Evolutionary conservation across 2,329 filamentous ascomycete species (phyloP), one percentile per base, ranked within the genome.

Genomic region (Fusarium redolens): DNA sequence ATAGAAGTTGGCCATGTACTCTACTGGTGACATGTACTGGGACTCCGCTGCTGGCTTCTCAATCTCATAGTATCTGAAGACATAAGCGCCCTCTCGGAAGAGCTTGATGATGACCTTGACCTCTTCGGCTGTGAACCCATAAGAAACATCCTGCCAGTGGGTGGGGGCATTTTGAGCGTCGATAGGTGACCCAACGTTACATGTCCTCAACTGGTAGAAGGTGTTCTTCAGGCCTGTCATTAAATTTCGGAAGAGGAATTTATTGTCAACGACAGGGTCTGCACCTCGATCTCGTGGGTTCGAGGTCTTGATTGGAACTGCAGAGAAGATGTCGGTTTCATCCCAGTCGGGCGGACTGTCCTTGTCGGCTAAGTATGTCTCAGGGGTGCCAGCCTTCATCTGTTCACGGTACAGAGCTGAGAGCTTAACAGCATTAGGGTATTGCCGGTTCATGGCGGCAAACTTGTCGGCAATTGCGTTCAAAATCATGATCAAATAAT

Each of bases 391-490:
- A 14, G 88, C 87, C 5, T 90, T 88, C 71, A 93, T 90, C 65
- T 94, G 92, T 72, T 92, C 89, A 18, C 88, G 89, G 78, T 93
- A 93, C 52, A 91, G 88, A 78, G 92, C 93, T 17, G 95, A 97
- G 9, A 97, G 87, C 83, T 98, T 99, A 50, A 97, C 93, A 20
- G 96, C 95, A 81, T 99, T 99, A 41, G 92, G 89, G 79, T 97
- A 98, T 81, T 98, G 95, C 63, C 94, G 89, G 79, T 99, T 99
- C 96, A 99, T 99, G 5, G 95, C 92, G 3, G 95, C 95, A 79
- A 99, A 98, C 80, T 99, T 99, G 79, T 99, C 96, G 54, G 94
- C 96, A 75, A 99, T 98, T 14, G 97, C 96, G 82, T 98, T 97
- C 63, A 99, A 85, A 48, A 99, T 98, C 91, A 97, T 96, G 79